Evolutionary conservation across 352 stramenopile species (phyloP).

Genomic region (Globisporangium radiosum): DNA sequence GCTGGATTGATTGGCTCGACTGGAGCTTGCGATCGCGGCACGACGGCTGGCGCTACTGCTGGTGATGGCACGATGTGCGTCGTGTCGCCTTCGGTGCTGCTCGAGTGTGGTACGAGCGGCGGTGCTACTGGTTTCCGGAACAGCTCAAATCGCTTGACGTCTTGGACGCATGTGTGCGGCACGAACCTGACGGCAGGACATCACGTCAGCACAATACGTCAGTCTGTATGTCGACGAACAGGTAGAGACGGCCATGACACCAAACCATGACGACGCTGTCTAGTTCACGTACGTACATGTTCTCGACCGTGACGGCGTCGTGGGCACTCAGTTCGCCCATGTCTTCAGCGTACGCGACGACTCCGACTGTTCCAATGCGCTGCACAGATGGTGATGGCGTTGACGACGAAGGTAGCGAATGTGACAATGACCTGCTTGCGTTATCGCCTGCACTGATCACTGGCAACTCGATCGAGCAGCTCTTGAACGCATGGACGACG

Average conservation of each 20-base stretch:
- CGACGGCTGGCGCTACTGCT: not conserved
- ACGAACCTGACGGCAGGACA: constrained; percentile 1
- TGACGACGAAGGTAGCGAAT: not conserved
- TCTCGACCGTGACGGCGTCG: not conserved
- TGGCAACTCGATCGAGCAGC: constrained; percentile 56
- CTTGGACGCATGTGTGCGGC: not conserved
- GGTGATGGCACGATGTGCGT: too few species aligned
- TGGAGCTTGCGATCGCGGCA: too few species aligned
- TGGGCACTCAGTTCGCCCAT: constrained; percentile 16
- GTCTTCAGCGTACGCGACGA: constrained; percentile 36
- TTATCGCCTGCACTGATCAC: constrained; percentile 18
- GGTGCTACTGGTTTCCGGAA: not conserved
- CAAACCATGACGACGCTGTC: too few species aligned
- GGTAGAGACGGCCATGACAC: too few species aligned
- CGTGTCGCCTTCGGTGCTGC: not conserved
- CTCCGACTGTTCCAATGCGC: constrained; percentile 21
- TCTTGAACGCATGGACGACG: constrained; percentile 22
- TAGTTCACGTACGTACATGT: constrained; percentile 7
- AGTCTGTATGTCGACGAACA: too few species aligned
- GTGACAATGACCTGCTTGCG: not conserved
- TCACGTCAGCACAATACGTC: too few species aligned
- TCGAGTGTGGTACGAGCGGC: not conserved
- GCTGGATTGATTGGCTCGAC: too few species aligned
- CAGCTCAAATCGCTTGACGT: constrained; percentile 2
- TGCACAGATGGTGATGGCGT: not conserved